phyloP scores from a whole-genome alignment of 2,329 filamentous ascomycete species.

The Neonectria ditissima region DNA sequence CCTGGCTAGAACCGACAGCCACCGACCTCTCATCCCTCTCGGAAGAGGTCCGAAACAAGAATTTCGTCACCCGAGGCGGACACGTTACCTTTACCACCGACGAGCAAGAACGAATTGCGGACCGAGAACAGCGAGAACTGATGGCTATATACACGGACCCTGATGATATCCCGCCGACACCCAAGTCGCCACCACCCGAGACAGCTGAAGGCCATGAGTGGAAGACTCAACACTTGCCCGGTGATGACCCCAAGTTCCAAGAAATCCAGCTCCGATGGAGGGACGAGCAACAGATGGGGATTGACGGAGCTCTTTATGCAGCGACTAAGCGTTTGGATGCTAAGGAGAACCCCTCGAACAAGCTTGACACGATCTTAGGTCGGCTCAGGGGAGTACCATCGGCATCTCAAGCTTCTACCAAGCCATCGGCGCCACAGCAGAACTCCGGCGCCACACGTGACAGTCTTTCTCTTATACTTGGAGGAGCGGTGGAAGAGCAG shows the following conservation, averaged over 20 bases:
- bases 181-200: slow-evolving; percentile 64
- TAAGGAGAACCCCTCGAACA: slow-evolving; percentile 51
- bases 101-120: slow-evolving; percentile 66
- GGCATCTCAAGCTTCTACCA: slow-evolving; percentile 29
- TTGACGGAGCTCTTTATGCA: slow-evolving; percentile 55
- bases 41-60: slow-evolving; percentile 59
- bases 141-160: slow-evolving; percentile 70
- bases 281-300: slow-evolving; percentile 60
- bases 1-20: slow-evolving; percentile 62
- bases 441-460: slow-evolving; percentile 27
- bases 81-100: slow-evolving; percentile 62
- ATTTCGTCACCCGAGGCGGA: slow-evolving; percentile 67
- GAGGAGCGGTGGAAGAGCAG: slow-evolving; percentile 54
- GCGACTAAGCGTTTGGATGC: slow-evolving; percentile 58
- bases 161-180: slow-evolving; percentile 67
- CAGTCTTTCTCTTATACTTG: slow-evolving; percentile 47
- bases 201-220: slow-evolving; percentile 35
- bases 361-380: slow-evolving; percentile 56
- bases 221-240: slow-evolving; percentile 53
- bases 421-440: slow-evolving; percentile 27
- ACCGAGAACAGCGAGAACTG: slow-evolving; percentile 69
- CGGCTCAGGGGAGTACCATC: slow-evolving; percentile 45
- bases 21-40: slow-evolving; percentile 62
- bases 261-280: slow-evolving; percentile 64
- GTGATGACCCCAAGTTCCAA: slow-evolving; percentile 55